Evolutionary conservation across 2,329 filamentous ascomycete genomes (phyloP), one percentile per base, ranked within the genome.

Genomic region (Pyricularia pennisetigena): DNA sequence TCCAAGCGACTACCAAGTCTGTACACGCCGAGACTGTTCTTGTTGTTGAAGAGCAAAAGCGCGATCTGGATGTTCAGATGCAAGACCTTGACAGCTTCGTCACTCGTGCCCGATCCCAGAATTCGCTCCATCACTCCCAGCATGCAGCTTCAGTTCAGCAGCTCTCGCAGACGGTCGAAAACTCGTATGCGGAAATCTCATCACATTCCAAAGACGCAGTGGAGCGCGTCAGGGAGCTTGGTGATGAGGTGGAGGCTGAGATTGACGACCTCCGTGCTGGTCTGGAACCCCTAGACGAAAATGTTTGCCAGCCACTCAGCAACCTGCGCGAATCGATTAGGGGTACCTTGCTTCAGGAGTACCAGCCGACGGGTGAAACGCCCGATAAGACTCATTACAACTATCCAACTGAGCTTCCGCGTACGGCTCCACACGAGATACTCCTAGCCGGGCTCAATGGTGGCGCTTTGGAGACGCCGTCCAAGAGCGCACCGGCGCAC

Each of bases 1-100:
- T 99, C 73, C 92, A 94, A 72, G 85, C 86, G 8, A 91, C 91
- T 0, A 94, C 94, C 0, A 90, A 91, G 73, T 92, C 92, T 2
- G 93, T 98, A 1, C 94, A 99, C 72, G 90, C 91, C 41, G 91
- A 97, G 78, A 97, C 94, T 0, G 88, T 97, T 32, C 89, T 90
- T 7, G 94, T 96, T 69, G 94, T 98, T 14, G 91, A 94, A 74
- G 89, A 91, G 69, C 95, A 99, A 79, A 91, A 96, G 80, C 85
- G 86, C 68, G 92, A 97, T 72, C 90, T 99, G 75, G 90, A 91
- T 70, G 85, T 84, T n/a, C 93, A 98, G 78, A 94, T 99, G 86
- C 87, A 89, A 68, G 91, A 92, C 1, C 85, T 99, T 8, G 94
- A 98, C 74, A 92, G 94, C 72, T 97, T 97, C 73, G 93, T 98